These are phyloP conservation scores for Adansonia gregorii DNA, from an alignment of 441 rosid genomes.

Conservation along the genomic window DNA sequence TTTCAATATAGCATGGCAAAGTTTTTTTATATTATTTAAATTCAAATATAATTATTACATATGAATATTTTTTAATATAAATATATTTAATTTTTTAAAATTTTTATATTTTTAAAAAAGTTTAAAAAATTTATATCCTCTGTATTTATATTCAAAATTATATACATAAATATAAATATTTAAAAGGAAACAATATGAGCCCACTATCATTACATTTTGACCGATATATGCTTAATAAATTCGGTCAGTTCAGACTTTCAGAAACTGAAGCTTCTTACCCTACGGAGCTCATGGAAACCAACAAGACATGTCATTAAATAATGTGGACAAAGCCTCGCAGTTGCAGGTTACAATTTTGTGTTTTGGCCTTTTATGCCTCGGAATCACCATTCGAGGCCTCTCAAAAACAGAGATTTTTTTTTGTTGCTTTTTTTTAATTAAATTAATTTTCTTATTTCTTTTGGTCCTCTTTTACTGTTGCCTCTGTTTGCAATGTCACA, in stretches of 20 bases:
- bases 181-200: no score
- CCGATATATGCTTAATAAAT: no score
- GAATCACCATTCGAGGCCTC: slow-evolving; percentile 39
- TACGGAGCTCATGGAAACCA: slow-evolving; percentile 9
- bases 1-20: no score
- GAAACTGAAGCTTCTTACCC: slow-evolving; percentile 48
- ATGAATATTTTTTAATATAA: no score
- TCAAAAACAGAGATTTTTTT: slow-evolving; percentile 35
- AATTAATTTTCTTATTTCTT: not conserved
- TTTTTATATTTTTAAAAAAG: no score
- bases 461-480: not conserved
- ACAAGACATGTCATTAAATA: slow-evolving; percentile 17
- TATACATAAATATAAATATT: no score
- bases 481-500: slow-evolving; percentile 27
- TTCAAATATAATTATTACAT: no score
- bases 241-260: slow-evolving; percentile 2
- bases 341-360: slow-evolving; percentile 31
- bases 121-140: no score
- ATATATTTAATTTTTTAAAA: no score
- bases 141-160: no score
- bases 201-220: not conserved
- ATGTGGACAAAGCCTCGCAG: slow-evolving; percentile 44
- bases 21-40: no score
- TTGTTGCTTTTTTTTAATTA: not conserved
- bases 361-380: slow-evolving; percentile 36